phyloP scores from a whole-genome alignment of 768 basidiomycete genomes.

The Agaricus subrufescens region DNA sequence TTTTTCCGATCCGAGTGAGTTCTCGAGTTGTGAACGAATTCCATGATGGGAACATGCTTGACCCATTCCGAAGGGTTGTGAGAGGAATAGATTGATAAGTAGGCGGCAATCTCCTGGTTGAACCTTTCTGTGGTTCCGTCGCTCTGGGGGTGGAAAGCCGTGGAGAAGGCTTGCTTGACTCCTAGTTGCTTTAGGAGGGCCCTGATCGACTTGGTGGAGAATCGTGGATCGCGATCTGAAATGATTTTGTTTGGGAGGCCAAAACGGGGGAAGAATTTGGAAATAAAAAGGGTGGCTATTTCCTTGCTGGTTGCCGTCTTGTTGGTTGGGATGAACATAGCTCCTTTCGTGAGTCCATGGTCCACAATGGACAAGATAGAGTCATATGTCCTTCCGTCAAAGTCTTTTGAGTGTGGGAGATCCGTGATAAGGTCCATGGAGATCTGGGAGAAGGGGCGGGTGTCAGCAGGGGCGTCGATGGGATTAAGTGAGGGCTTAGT shows the following conservation, averaged over 20 bases:
- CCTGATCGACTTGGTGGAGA: not conserved
- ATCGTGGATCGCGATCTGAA: slow-evolving; percentile 14
- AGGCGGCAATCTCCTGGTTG: not conserved
- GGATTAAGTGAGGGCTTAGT: not conserved
- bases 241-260: slow-evolving; percentile 15
- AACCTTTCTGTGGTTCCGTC: not conserved
- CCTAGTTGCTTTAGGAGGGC: no score
- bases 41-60: slow-evolving; percentile 6
- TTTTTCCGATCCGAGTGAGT: slow-evolving; percentile 12
- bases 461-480: not conserved
- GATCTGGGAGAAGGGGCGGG: not conserved
- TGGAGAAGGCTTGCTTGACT: not conserved
- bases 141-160: not conserved
- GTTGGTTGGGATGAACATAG: no score
- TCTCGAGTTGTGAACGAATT: slow-evolving; percentile 18
- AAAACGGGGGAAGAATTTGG: not conserved
- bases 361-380: no score
- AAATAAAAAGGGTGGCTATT: no score
- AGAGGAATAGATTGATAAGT: slow-evolving; percentile 11
- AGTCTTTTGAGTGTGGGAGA: no score
- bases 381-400: no score
- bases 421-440: not conserved
- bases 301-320: no score
- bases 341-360: no score
- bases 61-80: slow-evolving; percentile 15